Base-by-base conservation (phyloP, 2,329 filamentous ascomycete genomes). In the Grosmannia clavigera region DNA sequence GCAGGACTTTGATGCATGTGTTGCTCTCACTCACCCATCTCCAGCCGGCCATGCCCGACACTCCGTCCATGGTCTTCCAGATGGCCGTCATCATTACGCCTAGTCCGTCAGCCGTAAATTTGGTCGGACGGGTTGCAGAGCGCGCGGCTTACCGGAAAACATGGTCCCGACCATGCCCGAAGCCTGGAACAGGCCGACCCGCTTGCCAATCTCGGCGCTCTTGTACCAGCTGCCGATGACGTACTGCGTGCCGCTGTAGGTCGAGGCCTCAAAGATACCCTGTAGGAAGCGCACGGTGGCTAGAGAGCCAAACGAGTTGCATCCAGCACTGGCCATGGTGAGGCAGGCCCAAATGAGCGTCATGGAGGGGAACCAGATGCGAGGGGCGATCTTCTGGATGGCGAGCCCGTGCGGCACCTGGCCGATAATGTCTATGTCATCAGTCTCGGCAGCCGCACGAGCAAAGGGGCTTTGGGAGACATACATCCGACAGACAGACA, bases 321-420 rank as follows among this genome's bases (percentile, higher is more conserved):
- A 75, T 4, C 76, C 75, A 1, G 80, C 81, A 2, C 81, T 83
- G 43, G 76, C 71, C 80, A 86, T 84, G 1, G 84, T 87, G 38
- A 87, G 69, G 0, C 75, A 73, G 2, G 79, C 82, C 85, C 84
- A 87, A 60, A 81, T 66, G 27, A 85, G 60, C 78, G 84, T 84
- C 76, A 83, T 85, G 31, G 74, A 66, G 0, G 83, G 83, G 66
- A 84, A 85, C 73, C 81, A 86, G 61, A 81, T 73, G n/a, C 82
- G 76, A 2, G 83, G 84, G 53, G 78, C 77, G 61, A 87, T 68
- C 64, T 84, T 83, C 67, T 86, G 80, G 5, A 87, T 74, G 5
- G 81, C 81, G 10, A 85, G 69, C 64, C 83, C 84, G 54, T 78
- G 80, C 0, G 82, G 82, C 16, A 85, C 72, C 67, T 86, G 82